These are phyloP conservation scores for Castanea crenata DNA, from an alignment of 306 rosid genomes.

Conservation along the genomic window DNA sequence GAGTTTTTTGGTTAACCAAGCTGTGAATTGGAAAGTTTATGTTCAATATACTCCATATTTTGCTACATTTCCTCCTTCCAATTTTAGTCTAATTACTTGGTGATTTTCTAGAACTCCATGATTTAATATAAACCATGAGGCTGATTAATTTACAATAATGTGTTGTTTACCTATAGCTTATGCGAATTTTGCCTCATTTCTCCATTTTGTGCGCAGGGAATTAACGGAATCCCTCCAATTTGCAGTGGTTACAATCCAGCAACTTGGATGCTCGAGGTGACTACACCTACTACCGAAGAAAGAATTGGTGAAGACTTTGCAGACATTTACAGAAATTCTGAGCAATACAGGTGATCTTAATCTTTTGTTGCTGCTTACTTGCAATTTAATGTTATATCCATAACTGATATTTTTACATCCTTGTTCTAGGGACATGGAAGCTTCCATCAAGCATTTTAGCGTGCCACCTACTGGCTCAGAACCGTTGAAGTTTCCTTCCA, in stretches of 20 bases:
- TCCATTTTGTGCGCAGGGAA: slow-evolving; percentile 39
- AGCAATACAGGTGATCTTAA: slow-evolving; percentile 49
- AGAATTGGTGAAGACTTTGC: slow-evolving; percentile 62
- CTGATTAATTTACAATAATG: not conserved
- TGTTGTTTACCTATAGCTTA: slow-evolving; percentile 5
- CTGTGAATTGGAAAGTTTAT: not conserved
- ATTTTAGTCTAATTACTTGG: no score
- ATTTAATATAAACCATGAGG: not conserved
- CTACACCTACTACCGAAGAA: slow-evolving; percentile 66
- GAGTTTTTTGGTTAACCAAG: not conserved
- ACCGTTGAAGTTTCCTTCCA: slow-evolving; percentile 55
- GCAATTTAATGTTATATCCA: not conserved
- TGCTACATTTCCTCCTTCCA: no score
- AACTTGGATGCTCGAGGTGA: slow-evolving; percentile 89
- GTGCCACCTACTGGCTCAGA: slow-evolving; percentile 53
- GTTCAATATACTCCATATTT: not conserved
- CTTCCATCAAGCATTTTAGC: slow-evolving; percentile 50
- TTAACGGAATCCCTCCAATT: slow-evolving; percentile 54
- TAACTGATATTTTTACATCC: slow-evolving; percentile 6
- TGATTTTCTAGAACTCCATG: not conserved
- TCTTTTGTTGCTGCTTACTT: not conserved
- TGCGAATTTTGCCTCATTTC: not conserved
- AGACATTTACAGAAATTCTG: slow-evolving; percentile 46
- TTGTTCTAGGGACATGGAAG: slow-evolving; percentile 62
- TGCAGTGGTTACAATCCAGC: slow-evolving; percentile 74